phyloP scores from a whole-genome alignment of 164 flowering plant species.

The Dillenia turbinata region DNA sequence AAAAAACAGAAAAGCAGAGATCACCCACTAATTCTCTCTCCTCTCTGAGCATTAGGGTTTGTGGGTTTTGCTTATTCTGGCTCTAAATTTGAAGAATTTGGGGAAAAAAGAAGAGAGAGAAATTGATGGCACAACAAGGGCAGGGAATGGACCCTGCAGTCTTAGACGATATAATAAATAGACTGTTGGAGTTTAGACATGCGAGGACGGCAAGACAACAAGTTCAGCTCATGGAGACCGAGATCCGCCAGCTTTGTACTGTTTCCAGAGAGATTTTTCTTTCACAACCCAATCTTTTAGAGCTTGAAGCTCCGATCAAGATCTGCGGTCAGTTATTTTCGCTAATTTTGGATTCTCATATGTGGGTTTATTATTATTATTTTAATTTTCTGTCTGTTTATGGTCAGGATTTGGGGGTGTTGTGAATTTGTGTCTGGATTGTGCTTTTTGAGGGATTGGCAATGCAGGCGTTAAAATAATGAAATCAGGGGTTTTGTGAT shows the following conservation, averaged over 20 bases:
- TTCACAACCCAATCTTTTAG: conserved; percentile 45
- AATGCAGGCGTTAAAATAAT: no score
- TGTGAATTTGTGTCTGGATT: no score
- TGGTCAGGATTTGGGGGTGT: background rate
- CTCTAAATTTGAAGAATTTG: no score
- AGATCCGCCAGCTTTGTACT: conserved; percentile 45
- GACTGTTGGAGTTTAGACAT: conserved; percentile 44
- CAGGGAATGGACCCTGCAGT: conserved; percentile 40
- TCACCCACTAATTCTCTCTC: background rate
- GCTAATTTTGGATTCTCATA: background rate
- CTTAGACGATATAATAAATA: conserved; percentile 39
- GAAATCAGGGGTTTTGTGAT: no score
- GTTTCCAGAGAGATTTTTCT: conserved; percentile 38
- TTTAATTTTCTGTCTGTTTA: background rate
- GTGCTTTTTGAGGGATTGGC: no score
- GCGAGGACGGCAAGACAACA: conserved; percentile 45
- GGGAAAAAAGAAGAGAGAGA: background rate
- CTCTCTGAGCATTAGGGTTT: background rate
- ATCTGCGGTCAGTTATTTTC: conserved; percentile 40
- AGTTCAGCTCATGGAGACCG: conserved; percentile 46
- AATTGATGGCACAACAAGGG: conserved; percentile 28
- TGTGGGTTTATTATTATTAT: background rate
- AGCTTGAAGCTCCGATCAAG: conserved; percentile 62
- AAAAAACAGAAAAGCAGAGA: background rate
- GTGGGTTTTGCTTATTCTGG: no score